phyloP scores from a whole-genome alignment of 2,329 filamentous ascomycete species.

The Claviceps lovelessii region DNA sequence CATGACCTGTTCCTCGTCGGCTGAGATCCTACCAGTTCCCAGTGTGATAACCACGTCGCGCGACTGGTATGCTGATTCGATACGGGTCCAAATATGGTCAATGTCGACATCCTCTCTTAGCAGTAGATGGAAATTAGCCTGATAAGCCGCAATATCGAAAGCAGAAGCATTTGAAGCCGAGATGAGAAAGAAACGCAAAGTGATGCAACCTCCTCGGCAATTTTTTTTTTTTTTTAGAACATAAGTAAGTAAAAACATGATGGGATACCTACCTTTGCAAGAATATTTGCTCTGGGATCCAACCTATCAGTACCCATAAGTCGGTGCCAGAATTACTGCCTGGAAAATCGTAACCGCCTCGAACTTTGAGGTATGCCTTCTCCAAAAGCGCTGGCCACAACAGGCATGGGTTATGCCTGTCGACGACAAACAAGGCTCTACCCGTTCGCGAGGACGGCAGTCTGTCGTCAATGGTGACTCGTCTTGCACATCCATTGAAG shows the following conservation, averaged over 20 bases:
- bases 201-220: not conserved
- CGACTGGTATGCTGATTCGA: constrained; percentile 58
- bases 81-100: constrained; percentile 61
- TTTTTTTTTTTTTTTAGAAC: not conserved
- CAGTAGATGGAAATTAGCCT: not conserved
- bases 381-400: constrained; percentile 89
- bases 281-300: constrained; percentile 94
- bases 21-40: constrained; percentile 71
- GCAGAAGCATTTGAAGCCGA: not conserved
- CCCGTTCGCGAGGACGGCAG: constrained; percentile 64
- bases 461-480: constrained; percentile 77
- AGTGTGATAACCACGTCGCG: constrained; percentile 79
- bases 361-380: constrained; percentile 90
- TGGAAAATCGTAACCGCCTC: constrained; percentile 93
- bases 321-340: constrained; percentile 96
- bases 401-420: constrained; percentile 65
- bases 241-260: not conserved
- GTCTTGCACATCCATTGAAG: constrained; percentile 87
- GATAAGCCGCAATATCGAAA: not conserved
- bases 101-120: constrained; percentile 65
- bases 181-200: not conserved
- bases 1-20: constrained; percentile 61
- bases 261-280: constrained; percentile 48
- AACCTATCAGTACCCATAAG: constrained; percentile 80
- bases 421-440: constrained; percentile 72